Conservation (phyloP, 2,329 filamentous ascomycete genomes). For the Pyrenochaeta sp. region DNA sequence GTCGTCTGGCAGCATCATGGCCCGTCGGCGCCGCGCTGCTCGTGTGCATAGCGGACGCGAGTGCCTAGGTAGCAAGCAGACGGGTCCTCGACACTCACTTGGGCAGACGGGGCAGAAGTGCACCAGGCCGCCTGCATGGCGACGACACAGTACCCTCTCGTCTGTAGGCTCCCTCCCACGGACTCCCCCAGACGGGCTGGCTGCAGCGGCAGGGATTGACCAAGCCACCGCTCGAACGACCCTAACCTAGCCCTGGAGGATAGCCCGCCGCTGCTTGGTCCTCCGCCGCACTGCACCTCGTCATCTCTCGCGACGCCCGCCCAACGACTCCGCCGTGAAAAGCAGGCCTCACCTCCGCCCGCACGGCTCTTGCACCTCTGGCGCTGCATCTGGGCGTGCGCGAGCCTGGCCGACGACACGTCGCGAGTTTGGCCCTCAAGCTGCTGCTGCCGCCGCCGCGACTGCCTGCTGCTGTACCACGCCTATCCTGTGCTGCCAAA, state of each 20-base stretch:
- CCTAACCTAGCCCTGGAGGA: constrained; percentile 27
- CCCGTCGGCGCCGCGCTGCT: too few species aligned
- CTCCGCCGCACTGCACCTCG: constrained; percentile 29
- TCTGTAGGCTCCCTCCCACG: constrained; percentile 6
- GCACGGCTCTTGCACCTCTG: constrained; percentile 9
- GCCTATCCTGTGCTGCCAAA: constrained; percentile 17
- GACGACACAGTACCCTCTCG: too few species aligned
- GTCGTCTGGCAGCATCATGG: too few species aligned
- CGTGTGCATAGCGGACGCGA: too few species aligned
- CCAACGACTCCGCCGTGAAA: constrained; percentile 26
- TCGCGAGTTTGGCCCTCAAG: too few species aligned
- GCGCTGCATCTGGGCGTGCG: constrained; percentile 11
- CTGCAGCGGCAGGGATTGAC: constrained; percentile 30
- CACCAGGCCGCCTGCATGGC: too few species aligned
- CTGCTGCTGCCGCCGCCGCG: too few species aligned
- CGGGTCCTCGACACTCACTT: too few species aligned
- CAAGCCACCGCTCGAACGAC: constrained; percentile 41
- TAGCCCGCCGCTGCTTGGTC: constrained; percentile 25
- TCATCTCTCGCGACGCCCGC: constrained; percentile 28
- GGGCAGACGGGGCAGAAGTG: too few species aligned
- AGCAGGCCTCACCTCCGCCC: constrained; percentile 18
- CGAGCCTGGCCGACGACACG: constrained; percentile 8
- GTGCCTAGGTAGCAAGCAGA: too few species aligned
- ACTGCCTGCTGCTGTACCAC: too few species aligned
- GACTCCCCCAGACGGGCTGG: constrained; percentile 12